A percentile compares a stretch with the other conserved stretches of the same genome.
phyloP scores from a whole-genome alignment of 106 monocot species.

The Dendrobium officinale region DNA sequence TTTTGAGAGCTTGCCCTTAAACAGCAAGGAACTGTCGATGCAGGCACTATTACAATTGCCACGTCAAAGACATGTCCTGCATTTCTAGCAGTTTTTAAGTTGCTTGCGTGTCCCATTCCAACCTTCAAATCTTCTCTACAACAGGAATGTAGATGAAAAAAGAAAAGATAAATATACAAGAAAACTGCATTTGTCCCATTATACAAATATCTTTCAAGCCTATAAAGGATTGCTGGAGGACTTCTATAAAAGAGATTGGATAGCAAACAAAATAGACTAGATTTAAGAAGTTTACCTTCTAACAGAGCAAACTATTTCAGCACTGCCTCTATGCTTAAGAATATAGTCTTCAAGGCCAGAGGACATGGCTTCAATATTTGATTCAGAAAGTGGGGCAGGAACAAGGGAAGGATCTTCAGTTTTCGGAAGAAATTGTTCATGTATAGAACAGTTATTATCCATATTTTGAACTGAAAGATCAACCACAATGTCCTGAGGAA shows the following conservation, averaged over 20 bases:
- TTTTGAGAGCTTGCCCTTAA: slow-evolving; percentile 13
- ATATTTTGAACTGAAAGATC: slow-evolving; percentile 40
- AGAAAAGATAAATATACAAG: neutral
- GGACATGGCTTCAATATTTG: slow-evolving; percentile 38
- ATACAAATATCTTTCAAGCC: neutral
- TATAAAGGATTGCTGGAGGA: neutral
- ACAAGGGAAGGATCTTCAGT: slow-evolving; percentile 17
- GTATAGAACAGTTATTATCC: slow-evolving; percentile 21
- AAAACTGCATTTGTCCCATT: neutral
- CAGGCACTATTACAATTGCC: slow-evolving; percentile 24
- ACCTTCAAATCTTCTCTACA: slow-evolving; percentile 33
- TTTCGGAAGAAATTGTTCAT: slow-evolving; percentile 25
- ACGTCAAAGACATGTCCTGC: slow-evolving; percentile 28
- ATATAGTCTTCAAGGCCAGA: slow-evolving; percentile 62
- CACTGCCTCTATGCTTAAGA: slow-evolving; percentile 28
- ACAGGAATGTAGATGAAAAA: neutral
- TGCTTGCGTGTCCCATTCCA: slow-evolving; percentile 38
- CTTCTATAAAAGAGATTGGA: neutral
- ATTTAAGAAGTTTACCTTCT: slow-evolving; percentile 28
- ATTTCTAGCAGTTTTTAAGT: slow-evolving; percentile 11
- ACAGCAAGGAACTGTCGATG: slow-evolving; percentile 17
- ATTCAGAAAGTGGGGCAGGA: slow-evolving; percentile 15
- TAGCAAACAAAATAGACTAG: neutral
- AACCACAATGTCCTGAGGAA: slow-evolving; percentile 38
- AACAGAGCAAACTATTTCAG: slow-evolving; percentile 19